Evolutionary conservation across 2,329 filamentous ascomycete genomes (phyloP), one percentile per base, ranked within the genome.

Genomic region (Arachnopeziza araneosa): DNA sequence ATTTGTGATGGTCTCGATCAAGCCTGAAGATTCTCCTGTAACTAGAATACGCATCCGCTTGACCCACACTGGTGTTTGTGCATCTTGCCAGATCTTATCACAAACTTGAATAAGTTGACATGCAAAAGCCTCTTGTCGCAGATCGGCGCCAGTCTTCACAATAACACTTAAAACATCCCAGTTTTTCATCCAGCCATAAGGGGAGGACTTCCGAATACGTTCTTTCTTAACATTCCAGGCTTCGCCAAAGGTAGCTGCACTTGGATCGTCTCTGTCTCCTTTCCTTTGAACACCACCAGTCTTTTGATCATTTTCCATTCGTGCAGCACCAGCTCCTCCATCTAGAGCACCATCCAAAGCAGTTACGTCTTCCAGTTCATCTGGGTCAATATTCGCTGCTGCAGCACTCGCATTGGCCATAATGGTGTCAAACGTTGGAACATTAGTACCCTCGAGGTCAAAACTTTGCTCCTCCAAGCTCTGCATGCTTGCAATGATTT

Each of bases 401-500:
- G 78, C 76, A 8, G 83, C 81, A 62, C 80, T 85, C 14, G 86
- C 82, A 69, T 89, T 89, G 24, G 88, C 88, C 75, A 95, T 91
- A 69, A 95, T 93, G 60, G 84, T 85, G 67, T 93, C 90, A 66
- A 95, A 93, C 0, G 87, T 93, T 21, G 90, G 88, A 0, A 84
- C 81, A 61, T 85, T 82, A 4, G 69, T 68, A 55, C 92, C 89
- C 63, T 92, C 89, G 1, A 84, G 76, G 55, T 91, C 86, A 68
- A 95, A 95, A 71, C 86, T 93, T 72, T 93, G 88, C 73, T 95
- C 91, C 73, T 95, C 90, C 9, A 95, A 76, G 66, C 83, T 91
- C 72, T 95, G 90, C 91, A 95, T 95, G 73, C 90, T 93, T 2
- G 90, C 90, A 68, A 95, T 95, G 64, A 95, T 95, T 75, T 91